Base-by-base conservation (phyloP, 1,139 yeast species). In the Saccharomyces pastorianus region DNA sequence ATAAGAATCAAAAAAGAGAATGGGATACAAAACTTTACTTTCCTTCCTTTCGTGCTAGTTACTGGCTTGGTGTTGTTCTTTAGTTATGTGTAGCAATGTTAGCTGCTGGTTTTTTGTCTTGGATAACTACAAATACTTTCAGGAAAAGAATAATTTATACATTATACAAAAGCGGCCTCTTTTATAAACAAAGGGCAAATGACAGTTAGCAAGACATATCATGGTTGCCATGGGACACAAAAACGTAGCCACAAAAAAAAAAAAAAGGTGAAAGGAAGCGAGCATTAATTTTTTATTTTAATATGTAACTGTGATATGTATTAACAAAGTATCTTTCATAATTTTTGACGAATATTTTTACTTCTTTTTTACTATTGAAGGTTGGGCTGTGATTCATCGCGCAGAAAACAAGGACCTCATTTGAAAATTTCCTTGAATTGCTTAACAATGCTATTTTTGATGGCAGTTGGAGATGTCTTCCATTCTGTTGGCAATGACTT, bases 401-500 rank as follows among this genome's bases (percentile, higher is more conserved):
- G 20, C 20, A 8, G 20, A 14, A 17, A 17, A 13, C 5, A 9
- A 8, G 23, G 25, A 6, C 23, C 25, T 38, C 25, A 31, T 51
- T 52, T 29, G 31, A 62, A 60, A 4, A 58, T 55, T 6, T 57
- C 51, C 50, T 63, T 68, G 54, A 61, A 67, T 34, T 65, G 60
- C 9, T 59, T 56, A 2, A 64, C 72, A 50, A 72, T 63, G 46
- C 70, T 62, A 6, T 65, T 54, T 51, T 64, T 66, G 6, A 72
- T 67, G 6, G 62, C 53, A 23, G 61, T 59, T 6, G 68, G 66
- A 54, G 84, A 74, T 2, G 87, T 78, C 52, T 73, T 76, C 85
- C 86, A 82, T 51, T 80, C 82, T 3, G 64, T 54, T 56, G 78
- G 78, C 23, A 80, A 72, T 13, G 70, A 63, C 23, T 72, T 71